Evolutionary conservation across 2,329 filamentous ascomycete species (phyloP).

Genomic region (Aureobasidium sp.): DNA sequence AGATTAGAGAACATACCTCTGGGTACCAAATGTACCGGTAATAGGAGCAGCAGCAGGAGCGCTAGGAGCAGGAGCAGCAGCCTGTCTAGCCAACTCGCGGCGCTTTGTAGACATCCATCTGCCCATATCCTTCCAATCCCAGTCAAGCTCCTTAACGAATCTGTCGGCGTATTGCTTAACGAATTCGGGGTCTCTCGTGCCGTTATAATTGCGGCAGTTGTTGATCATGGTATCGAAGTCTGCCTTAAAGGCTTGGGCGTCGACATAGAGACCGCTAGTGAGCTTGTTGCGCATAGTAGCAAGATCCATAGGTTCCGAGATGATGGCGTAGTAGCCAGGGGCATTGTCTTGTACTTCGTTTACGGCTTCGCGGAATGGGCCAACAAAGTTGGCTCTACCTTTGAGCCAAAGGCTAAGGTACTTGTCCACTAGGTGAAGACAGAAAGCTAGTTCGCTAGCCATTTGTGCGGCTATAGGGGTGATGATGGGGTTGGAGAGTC

Average conservation of each 20-base stretch:
- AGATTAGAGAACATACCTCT: background rate
- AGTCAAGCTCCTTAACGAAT: background rate
- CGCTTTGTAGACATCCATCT: background rate
- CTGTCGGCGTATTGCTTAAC: background rate
- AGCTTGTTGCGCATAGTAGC: background rate
- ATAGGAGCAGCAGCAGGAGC: background rate
- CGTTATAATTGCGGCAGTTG: background rate
- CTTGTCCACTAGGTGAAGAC: background rate
- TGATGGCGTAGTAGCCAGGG: background rate
- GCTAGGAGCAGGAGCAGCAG: background rate
- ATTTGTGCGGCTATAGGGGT: background rate
- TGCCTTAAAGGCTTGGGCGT: background rate
- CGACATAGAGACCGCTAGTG: background rate
- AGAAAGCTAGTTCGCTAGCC: background rate
- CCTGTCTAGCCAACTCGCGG: background rate
- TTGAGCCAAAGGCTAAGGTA: background rate
- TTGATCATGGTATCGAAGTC: background rate
- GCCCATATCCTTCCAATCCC: background rate
- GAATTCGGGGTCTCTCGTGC: background rate
- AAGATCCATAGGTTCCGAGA: background rate
- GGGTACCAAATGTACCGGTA: background rate
- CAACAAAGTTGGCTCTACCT: background rate
- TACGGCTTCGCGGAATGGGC: background rate
- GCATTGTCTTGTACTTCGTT: background rate
- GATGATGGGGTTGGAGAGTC: background rate